Conservation (phyloP, 2,329 filamentous ascomycete genomes). For the Ophiostoma tasmaniense region DNA sequence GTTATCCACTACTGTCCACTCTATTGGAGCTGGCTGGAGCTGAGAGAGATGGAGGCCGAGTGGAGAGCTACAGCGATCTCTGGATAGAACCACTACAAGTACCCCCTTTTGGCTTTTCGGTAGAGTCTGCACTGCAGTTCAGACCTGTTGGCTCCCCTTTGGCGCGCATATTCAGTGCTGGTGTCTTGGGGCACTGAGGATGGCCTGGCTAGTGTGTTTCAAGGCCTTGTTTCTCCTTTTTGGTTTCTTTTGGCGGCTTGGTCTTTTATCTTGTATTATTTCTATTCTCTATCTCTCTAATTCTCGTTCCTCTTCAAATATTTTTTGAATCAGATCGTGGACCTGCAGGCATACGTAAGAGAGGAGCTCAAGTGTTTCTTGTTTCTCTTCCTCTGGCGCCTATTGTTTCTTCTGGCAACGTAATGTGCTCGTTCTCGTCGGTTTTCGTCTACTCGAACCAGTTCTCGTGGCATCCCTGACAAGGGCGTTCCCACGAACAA, state of each 20-base stretch:
- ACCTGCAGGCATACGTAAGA: background rate
- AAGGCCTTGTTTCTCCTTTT: slow-evolving; percentile 8
- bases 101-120: background rate
- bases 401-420: background rate
- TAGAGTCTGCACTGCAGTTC: background rate
- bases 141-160: background rate
- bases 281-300: background rate
- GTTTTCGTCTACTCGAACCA: background rate
- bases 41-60: background rate
- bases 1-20: background rate
- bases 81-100: background rate
- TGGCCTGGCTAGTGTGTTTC: slow-evolving; percentile 3
- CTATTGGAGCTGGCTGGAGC: background rate
- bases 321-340: background rate
- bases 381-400: too few relatives aligned
- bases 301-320: background rate
- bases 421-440: background rate
- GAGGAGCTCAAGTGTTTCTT: background rate
- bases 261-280: background rate
- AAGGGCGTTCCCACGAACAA: background rate
- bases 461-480: background rate
- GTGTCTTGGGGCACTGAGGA: background rate
- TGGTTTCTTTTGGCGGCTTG: background rate
- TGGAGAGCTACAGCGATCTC: background rate
- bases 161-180: background rate